phyloP scores from a whole-genome alignment of 768 basidiomycete species.

The Serendipita vermifera region DNA sequence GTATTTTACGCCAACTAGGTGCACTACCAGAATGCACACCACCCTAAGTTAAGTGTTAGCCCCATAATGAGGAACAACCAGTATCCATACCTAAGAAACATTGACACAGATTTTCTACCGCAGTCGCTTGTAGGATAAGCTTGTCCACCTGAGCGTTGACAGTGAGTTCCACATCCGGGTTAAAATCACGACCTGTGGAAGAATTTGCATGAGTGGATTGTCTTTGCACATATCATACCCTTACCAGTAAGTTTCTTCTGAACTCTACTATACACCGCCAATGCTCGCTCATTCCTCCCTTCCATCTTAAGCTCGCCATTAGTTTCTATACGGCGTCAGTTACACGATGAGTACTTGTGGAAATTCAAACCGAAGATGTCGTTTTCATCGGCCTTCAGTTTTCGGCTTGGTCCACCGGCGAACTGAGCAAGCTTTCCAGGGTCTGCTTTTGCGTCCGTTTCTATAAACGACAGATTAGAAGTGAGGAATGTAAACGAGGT shows the following conservation, averaged over 20 bases:
- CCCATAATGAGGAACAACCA: background rate
- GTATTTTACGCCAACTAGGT: too few species aligned
- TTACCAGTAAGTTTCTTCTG: slow-evolving; percentile 86
- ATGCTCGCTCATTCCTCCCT: slow-evolving; percentile 78
- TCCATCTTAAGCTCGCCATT: slow-evolving; percentile 54
- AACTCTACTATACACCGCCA: slow-evolving; percentile 88
- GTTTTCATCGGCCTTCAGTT: slow-evolving; percentile 81
- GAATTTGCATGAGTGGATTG: background rate
- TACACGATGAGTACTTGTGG: background rate
- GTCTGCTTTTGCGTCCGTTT: slow-evolving; percentile 37
- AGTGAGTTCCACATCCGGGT: slow-evolving; percentile 58
- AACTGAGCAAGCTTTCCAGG: slow-evolving; percentile 49
- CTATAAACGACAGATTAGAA: slow-evolving; percentile 17
- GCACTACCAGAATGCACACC: slow-evolving; percentile 8
- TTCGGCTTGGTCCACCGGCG: slow-evolving; percentile 61
- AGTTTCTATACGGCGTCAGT: slow-evolving; percentile 22
- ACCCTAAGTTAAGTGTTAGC: background rate
- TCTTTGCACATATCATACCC: slow-evolving; percentile 18
- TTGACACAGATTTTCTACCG: slow-evolving; percentile 89
- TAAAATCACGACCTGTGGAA: slow-evolving; percentile 74
- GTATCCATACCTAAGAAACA: slow-evolving; percentile 88
- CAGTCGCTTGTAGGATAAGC: slow-evolving; percentile 85
- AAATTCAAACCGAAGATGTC: slow-evolving; percentile 74
- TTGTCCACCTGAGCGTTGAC: slow-evolving; percentile 85
- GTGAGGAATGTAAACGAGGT: slow-evolving; percentile 2